phyloP scores from a whole-genome alignment of 1,139 yeast genomes.

The Schizosaccharomyces versatilis region DNA sequence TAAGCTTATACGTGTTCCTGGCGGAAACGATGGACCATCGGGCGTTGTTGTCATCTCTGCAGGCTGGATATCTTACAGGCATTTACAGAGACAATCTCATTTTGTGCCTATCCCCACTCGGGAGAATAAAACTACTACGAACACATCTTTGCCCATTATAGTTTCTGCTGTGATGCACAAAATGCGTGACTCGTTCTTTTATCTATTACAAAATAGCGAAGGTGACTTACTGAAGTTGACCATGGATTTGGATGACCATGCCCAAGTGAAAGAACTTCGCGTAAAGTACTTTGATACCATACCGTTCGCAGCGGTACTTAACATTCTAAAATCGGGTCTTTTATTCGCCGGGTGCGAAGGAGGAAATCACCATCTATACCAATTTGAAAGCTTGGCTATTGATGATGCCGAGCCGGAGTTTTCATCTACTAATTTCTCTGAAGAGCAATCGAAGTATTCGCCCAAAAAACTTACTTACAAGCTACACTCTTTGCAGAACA shows the following conservation, averaged over 20 bases:
- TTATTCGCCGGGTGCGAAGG: conserved; percentile 43
- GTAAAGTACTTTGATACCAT: conserved; percentile 61
- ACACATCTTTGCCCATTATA: conserved; percentile 21
- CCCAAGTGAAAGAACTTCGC: conserved; percentile 20
- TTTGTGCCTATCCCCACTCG: conserved; percentile 34
- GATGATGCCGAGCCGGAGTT: conserved; percentile 23
- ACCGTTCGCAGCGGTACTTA: conserved; percentile 32
- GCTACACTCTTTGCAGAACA: conserved; percentile 27
- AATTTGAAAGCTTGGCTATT: conserved; percentile 56
- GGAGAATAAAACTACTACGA: conserved; percentile 12
- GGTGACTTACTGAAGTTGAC: conserved; percentile 67
- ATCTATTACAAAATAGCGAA: conserved; percentile 42
- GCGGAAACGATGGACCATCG: conserved; percentile 37
- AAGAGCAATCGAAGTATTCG: conserved; percentile 15
- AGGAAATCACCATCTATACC: conserved; percentile 45
- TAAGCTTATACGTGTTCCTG: conserved; percentile 27
- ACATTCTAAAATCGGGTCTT: conserved; percentile 54
- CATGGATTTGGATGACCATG: conserved; percentile 24
- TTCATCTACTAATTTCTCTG: conserved; percentile 18
- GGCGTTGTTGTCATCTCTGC: conserved; percentile 35
- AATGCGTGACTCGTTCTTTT: conserved; percentile 40
- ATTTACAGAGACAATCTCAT: conserved; percentile 19
- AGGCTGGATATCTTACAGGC: conserved; percentile 27
- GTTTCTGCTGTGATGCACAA: conserved; percentile 42
- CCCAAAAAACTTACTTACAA: conserved; percentile 15